phyloP scores from a whole-genome alignment of 805 yeast genomes.

The Metschnikowia henanensis region DNA sequence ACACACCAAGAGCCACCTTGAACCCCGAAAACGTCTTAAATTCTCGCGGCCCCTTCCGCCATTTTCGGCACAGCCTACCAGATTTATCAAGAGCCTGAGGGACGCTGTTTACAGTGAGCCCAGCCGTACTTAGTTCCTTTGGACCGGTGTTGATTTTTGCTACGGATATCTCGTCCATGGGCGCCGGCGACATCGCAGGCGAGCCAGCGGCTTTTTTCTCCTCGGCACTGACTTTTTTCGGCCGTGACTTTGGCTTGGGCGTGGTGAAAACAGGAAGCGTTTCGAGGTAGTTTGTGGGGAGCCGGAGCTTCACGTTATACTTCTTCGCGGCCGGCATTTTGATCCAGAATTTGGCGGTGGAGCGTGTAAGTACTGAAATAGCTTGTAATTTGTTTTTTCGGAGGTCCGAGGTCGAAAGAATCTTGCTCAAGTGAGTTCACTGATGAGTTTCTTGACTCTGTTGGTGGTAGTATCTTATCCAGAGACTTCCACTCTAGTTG shows the following conservation, averaged over 20 bases:
- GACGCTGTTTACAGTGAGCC: constrained; percentile 38
- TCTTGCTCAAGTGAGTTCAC: too few species aligned
- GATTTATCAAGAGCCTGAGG: constrained; percentile 33
- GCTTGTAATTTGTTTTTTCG: too few species aligned
- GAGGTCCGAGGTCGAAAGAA: too few species aligned
- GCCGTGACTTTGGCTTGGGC: constrained; percentile 27
- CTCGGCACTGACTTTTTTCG: constrained; percentile 33
- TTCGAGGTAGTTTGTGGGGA: constrained; percentile 30
- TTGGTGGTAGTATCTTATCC: too few species aligned
- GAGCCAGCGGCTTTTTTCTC: constrained; percentile 22
- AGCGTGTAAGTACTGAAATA: too few species aligned
- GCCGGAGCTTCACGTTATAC: constrained; percentile 33
- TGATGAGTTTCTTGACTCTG: too few species aligned
- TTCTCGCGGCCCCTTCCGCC: constrained; percentile 34
- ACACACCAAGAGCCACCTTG: constrained; percentile 28
- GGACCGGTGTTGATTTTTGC: constrained; percentile 38
- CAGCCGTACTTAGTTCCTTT: constrained; percentile 42
- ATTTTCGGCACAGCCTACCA: constrained; percentile 33
- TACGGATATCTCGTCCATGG: constrained; percentile 13
- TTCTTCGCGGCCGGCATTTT: constrained; percentile 38
- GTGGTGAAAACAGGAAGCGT: constrained; percentile 37
- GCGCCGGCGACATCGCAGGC: constrained; percentile 30
- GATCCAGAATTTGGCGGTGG: background rate
- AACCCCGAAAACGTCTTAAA: constrained; percentile 47
- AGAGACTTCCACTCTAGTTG: too few species aligned